Conservation (phyloP, 176 grass and related monocot species). For the Triticum turgidum region DNA sequence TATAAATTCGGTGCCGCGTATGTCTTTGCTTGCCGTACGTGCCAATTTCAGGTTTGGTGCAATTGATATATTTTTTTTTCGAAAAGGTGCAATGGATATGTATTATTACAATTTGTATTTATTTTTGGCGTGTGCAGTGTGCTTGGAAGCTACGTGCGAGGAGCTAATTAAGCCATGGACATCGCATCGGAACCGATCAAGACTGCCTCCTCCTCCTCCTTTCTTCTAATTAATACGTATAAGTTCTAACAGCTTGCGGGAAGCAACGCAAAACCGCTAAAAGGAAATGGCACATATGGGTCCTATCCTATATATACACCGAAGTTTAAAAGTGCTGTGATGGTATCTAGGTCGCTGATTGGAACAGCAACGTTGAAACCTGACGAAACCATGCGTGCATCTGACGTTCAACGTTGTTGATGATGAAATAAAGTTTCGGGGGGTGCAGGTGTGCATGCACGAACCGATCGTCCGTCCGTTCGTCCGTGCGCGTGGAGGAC, state of each 20-base stretch:
- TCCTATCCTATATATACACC: background rate
- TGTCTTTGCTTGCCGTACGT: slow-evolving; percentile 39
- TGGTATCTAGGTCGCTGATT: background rate
- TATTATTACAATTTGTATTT: background rate
- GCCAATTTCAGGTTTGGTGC: slow-evolving; percentile 33
- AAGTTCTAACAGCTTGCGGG: slow-evolving; percentile 6
- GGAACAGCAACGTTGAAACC: slow-evolving; percentile 28
- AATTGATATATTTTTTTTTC: slow-evolving; percentile 16
- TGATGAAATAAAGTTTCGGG: background rate
- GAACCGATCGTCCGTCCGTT: background rate
- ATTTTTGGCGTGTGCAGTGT: background rate
- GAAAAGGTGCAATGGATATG: slow-evolving; percentile 29
- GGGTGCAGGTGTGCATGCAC: background rate
- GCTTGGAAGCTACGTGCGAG: slow-evolving; percentile 65
- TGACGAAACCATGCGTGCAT: background rate
- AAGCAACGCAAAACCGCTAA: background rate
- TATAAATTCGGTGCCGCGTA: slow-evolving; percentile 19
- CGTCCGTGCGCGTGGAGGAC: slow-evolving; percentile 7
- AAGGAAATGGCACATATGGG: background rate
- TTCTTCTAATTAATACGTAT: too few relatives aligned
- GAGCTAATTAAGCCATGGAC: slow-evolving; percentile 28
- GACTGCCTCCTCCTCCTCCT: background rate
- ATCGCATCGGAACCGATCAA: slow-evolving; percentile 27
- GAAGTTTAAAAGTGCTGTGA: background rate
- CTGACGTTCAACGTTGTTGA: background rate